These are phyloP conservation scores for Schizonepeta tenuifolia DNA, from an alignment of 257 asterid species.

Conservation along the genomic window DNA sequence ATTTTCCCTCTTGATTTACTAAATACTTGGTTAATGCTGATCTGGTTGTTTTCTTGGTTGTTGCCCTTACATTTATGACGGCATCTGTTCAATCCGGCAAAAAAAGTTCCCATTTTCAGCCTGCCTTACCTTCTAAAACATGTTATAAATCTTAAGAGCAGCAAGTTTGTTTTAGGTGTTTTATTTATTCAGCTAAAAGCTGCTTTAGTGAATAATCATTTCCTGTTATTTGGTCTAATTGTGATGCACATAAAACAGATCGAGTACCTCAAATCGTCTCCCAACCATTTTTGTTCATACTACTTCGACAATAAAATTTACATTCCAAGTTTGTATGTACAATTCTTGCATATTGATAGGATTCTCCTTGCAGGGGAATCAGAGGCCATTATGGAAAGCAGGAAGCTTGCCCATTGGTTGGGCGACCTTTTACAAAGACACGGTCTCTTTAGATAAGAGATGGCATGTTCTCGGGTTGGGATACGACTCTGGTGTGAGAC, in stretches of 20 bases:
- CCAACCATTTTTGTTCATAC: neutral
- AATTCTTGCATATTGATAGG: slow-evolving; percentile 2
- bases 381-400: slow-evolving; percentile 58
- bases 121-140: neutral
- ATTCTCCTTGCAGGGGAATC: slow-evolving; percentile 56
- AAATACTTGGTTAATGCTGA: neutral
- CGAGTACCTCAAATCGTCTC: neutral
- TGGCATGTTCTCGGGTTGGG: slow-evolving; percentile 93
- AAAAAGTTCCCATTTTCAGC: neutral
- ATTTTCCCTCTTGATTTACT: slow-evolving; percentile 8
- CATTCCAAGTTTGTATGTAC: neutral
- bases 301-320: neutral
- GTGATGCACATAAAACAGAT: neutral
- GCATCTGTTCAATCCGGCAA: too few relatives aligned
- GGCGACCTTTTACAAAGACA: slow-evolving; percentile 73
- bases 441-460: slow-evolving; percentile 57
- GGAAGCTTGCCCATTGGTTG: slow-evolving; percentile 94
- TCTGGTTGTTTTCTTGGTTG: neutral
- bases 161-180: neutral
- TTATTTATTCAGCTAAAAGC: neutral
- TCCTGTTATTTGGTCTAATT: neutral
- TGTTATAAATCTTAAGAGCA: neutral
- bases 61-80: neutral
- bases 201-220: neutral
- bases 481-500: slow-evolving; percentile 53